These are phyloP conservation scores for Tinospora cordifolia DNA, from an alignment of 164 flowering plant genomes.

Conservation along the genomic window DNA sequence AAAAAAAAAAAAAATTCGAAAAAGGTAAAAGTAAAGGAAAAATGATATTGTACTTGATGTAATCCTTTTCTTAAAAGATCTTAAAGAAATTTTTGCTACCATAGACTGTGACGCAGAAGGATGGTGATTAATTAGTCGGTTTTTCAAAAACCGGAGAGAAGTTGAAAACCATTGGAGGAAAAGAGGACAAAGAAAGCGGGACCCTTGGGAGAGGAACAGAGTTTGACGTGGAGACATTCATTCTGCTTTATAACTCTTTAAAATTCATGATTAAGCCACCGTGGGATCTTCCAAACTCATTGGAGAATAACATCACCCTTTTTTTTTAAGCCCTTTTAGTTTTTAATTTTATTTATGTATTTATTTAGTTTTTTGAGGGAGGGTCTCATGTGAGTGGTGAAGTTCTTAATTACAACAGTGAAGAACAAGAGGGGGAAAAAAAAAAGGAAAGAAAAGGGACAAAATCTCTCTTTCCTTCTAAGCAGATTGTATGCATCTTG, in stretches of 20 bases:
- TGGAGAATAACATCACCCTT: conserved; percentile 29
- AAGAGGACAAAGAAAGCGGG: background rate
- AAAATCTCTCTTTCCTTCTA: conserved; percentile 13
- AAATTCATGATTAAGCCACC: conserved; percentile 17
- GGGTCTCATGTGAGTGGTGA: conserved; percentile 5
- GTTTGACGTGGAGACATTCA: conserved; percentile 15
- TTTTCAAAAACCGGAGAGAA: background rate
- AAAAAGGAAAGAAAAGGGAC: conserved; percentile 10
- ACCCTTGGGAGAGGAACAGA: background rate
- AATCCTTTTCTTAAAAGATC: no score
- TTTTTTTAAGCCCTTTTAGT: background rate
- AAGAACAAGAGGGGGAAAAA: conserved; percentile 3
- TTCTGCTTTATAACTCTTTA: conserved; percentile 8
- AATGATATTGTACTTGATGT: no score
- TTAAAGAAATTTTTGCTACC: no score
- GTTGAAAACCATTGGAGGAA: no score
- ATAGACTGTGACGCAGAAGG: no score
- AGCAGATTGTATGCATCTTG: conserved; percentile 11
- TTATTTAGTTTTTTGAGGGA: no score
- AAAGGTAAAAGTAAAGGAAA: no score
- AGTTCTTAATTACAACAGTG: background rate
- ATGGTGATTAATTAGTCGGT: background rate
- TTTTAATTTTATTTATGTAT: no score
- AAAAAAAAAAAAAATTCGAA: no score
- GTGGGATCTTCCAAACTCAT: conserved; percentile 57